These are phyloP conservation scores for Trichophyton schoenleinii DNA, from an alignment of 2,329 filamentous ascomycete genomes.

Conservation along the genomic window DNA sequence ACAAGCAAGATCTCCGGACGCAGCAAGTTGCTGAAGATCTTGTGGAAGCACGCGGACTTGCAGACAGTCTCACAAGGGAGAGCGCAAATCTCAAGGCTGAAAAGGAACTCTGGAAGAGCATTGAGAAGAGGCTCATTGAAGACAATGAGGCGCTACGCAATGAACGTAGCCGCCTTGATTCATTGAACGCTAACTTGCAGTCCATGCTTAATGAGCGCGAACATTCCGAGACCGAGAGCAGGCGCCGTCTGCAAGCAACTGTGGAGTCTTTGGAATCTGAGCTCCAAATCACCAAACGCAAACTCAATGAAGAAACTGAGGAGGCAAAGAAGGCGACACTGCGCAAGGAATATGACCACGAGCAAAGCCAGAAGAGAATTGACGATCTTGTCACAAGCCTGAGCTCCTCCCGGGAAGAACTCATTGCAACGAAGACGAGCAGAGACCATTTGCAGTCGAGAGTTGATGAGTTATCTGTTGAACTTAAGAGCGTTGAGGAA, in stretches of 20 bases:
- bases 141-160: conserved; percentile 77
- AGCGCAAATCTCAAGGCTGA: conserved; percentile 88
- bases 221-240: conserved; percentile 65
- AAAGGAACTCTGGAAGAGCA: conserved; percentile 87
- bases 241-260: conserved; percentile 64
- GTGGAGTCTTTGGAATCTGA: conserved; percentile 72
- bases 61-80: conserved; percentile 82
- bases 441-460: conserved; percentile 79
- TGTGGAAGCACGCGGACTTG: conserved; percentile 66
- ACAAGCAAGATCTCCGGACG: conserved; percentile 77
- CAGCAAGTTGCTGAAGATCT: conserved; percentile 90
- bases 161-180: conserved; percentile 73
- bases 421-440: conserved; percentile 72
- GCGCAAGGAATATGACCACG: conserved; percentile 79
- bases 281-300: conserved; percentile 64
- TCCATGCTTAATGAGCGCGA: conserved; percentile 87
- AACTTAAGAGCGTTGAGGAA: conserved; percentile 81
- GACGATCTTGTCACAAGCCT: conserved; percentile 78
- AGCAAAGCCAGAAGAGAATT: conserved; percentile 79
- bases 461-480: conserved; percentile 77
- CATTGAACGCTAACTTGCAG: conserved; percentile 70
- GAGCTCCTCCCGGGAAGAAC: conserved; percentile 70
- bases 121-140: conserved; percentile 74
- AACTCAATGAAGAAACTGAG: conserved; percentile 68
- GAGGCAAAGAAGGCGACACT: conserved; percentile 71